Conservation (phyloP, 345 rosid genomes). For the Salix brachista region DNA sequence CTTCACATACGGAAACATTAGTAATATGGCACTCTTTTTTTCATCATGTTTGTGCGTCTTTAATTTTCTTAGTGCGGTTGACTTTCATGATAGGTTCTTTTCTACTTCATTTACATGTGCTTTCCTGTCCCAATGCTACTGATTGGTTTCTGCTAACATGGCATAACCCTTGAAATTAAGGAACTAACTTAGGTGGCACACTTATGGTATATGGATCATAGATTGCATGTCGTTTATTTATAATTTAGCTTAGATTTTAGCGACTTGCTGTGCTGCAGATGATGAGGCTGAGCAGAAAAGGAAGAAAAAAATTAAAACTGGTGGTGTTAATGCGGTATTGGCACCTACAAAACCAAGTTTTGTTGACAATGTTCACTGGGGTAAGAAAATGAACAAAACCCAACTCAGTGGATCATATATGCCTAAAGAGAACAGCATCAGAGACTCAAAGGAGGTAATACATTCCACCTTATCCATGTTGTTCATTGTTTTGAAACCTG, state of each 20-base stretch:
- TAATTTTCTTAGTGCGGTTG: background rate
- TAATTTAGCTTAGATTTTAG: background rate
- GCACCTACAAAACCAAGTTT: constrained; percentile 38
- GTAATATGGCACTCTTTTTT: background rate
- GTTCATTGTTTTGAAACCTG: background rate
- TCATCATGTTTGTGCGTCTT: background rate
- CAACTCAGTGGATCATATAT: constrained; percentile 41
- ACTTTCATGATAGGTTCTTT: background rate
- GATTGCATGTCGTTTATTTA: background rate
- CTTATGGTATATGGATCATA: background rate
- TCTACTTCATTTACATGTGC: background rate
- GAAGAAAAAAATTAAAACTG: constrained; percentile 63
- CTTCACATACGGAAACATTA: background rate
- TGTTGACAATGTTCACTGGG: constrained; percentile 43
- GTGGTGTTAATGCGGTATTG: constrained; percentile 36
- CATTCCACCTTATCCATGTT: background rate
- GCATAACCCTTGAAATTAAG: background rate
- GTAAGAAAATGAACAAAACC: constrained; percentile 48
- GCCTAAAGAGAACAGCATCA: constrained; percentile 36
- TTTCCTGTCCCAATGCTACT: background rate
- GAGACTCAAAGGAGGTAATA: constrained; percentile 56
- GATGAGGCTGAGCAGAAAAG: constrained; percentile 54
- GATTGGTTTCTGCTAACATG: background rate
- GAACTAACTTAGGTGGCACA: background rate
- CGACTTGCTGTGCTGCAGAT: constrained; percentile 37